Evolutionary conservation across 2,329 filamentous ascomycete species (phyloP).

Genomic region (Aspergillus eucalypticola): DNA sequence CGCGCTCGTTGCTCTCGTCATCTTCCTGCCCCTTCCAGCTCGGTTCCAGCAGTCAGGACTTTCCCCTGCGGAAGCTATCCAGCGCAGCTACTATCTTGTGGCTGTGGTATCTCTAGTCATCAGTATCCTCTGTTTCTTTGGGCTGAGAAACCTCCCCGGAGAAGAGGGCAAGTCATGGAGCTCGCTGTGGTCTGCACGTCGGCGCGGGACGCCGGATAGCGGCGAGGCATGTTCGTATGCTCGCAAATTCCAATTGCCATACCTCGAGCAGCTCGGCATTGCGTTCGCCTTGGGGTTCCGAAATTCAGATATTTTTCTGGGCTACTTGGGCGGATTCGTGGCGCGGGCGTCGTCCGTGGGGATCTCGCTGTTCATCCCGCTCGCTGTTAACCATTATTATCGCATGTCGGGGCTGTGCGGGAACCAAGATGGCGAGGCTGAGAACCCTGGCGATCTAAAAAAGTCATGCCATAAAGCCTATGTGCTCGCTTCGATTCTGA

Average conservation of each 20-base stretch:
- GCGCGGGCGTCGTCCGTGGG: conserved; percentile 91
- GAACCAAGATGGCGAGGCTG: conserved; percentile 36
- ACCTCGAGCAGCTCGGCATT: conserved; percentile 59
- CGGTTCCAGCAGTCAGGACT: conserved; percentile 73
- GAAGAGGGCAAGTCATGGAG: conserved; percentile 77
- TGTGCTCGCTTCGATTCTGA: conserved; percentile 80
- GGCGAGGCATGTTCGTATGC: conserved; percentile 2
- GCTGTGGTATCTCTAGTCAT: conserved; percentile 70
- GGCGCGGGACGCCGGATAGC: conserved; percentile 2
- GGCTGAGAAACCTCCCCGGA: conserved; percentile 66
- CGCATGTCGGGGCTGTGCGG: conserved; percentile 77
- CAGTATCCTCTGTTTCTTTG: conserved; percentile 73
- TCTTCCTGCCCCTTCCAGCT: conserved; percentile 87
- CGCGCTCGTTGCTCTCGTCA: conserved; percentile 74
- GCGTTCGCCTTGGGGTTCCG: conserved; percentile 70
- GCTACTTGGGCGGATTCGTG: conserved; percentile 92
- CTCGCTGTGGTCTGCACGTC: conserved; percentile 44
- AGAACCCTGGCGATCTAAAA: conserved; percentile 65
- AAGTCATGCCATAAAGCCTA: conserved; percentile 84
- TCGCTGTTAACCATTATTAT: conserved; percentile 91
- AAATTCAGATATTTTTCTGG: conserved; percentile 77
- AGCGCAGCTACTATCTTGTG: conserved; percentile 85
- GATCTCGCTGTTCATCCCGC: conserved; percentile 90
- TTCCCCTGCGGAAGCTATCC: conserved; percentile 72
- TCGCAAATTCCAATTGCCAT: conserved; percentile 23